These are phyloP conservation scores for Scytalidium sp. DNA, from an alignment of 2,329 filamentous ascomycete species.

Conservation along the genomic window DNA sequence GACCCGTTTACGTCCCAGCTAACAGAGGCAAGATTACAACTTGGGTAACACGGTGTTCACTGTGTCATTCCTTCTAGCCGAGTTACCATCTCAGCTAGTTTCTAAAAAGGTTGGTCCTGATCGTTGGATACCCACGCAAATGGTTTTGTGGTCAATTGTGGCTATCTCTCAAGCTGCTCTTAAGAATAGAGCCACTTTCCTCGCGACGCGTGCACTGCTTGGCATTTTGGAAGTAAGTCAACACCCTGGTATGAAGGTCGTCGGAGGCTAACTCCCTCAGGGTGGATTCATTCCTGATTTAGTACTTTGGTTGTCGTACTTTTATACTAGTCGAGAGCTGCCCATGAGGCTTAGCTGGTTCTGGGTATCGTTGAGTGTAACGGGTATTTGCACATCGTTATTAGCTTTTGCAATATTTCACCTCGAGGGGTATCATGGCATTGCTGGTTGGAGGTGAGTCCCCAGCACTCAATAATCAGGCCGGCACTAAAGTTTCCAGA, in stretches of 20 bases:
- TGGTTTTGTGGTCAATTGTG: constrained; percentile 47
- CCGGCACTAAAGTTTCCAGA: neutral
- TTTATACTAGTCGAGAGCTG: constrained; percentile 70
- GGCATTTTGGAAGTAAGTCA: constrained; percentile 36
- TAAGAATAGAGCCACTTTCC: constrained; percentile 39
- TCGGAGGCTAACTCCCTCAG: constrained; percentile 18
- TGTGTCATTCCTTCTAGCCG: constrained; percentile 51
- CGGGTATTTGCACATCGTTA: constrained; percentile 39
- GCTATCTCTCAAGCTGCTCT: constrained; percentile 43
- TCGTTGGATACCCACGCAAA: constrained; percentile 49
- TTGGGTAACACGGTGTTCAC: constrained; percentile 54
- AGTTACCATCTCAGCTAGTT: constrained; percentile 59
- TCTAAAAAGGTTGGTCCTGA: constrained; percentile 53
- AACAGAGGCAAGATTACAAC: constrained; percentile 24
- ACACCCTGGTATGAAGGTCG: neutral
- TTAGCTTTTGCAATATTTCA: constrained; percentile 55
- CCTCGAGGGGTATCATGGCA: constrained; percentile 44
- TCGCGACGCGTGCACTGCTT: constrained; percentile 35
- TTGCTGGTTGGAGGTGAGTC: constrained; percentile 51
- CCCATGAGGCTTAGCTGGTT: constrained; percentile 66
- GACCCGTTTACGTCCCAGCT: neutral
- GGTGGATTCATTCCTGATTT: constrained; percentile 63
- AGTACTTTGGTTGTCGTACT: constrained; percentile 70
- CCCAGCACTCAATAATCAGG: constrained; percentile 30
- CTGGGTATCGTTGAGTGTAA: constrained; percentile 59